Evolutionary conservation across 2,329 filamentous ascomycete species (phyloP).

Genomic region (Fusarium udum): DNA sequence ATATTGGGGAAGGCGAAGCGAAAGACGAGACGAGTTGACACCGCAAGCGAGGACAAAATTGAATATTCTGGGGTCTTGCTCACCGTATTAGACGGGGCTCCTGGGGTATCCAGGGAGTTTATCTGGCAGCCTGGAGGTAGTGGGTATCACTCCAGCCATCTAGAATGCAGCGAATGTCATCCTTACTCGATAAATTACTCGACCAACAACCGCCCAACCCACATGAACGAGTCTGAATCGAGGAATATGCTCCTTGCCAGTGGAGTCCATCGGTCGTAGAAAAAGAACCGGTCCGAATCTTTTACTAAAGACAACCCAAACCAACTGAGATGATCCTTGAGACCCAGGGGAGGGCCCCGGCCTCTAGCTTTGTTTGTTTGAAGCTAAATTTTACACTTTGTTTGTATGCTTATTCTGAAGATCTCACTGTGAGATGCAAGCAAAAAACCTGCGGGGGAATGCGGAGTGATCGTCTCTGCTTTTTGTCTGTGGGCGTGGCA

Average conservation of each 20-base stretch:
- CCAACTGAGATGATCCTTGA: neutral
- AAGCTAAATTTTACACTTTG: conserved; percentile 15
- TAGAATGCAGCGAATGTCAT: conserved; percentile 16
- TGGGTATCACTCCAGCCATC: conserved; percentile 12
- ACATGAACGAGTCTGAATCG: neutral
- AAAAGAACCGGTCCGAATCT: conserved; percentile 39
- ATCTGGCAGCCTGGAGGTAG: conserved; percentile 1
- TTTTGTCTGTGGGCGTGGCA: neutral
- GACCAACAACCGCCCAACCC: neutral
- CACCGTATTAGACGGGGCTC: neutral
- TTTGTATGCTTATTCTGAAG: conserved; percentile 13
- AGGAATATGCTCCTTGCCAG: neutral
- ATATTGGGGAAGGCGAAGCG: conserved; percentile 23
- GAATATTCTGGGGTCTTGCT: neutral
- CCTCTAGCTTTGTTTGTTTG: conserved; percentile 1
- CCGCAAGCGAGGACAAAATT: neutral
- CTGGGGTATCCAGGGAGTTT: neutral
- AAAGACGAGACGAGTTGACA: neutral
- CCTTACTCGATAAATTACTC: neutral
- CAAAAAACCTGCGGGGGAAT: conserved; percentile 25
- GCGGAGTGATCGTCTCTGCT: neutral
- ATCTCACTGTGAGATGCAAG: conserved; percentile 11
- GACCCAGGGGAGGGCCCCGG: neutral
- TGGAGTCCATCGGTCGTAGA: conserved; percentile 33
- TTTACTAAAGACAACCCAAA: neutral